Conservation (phyloP, 2,329 filamentous ascomycete genomes). For the Apiospora aurea region DNA sequence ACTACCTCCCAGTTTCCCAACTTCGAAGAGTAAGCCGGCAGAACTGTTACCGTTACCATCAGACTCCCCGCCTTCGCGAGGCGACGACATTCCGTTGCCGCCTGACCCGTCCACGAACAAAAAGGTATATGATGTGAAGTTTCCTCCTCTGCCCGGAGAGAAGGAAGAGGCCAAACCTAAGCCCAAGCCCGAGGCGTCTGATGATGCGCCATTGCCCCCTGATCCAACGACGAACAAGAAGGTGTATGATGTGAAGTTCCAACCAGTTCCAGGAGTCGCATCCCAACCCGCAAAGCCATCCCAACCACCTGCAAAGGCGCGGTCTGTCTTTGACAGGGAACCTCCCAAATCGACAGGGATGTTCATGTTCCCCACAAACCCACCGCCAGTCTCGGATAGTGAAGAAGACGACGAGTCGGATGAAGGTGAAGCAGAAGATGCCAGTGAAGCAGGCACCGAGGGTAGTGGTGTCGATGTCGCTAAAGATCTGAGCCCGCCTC, state of each 20-base stretch:
- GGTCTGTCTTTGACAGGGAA: conserved; percentile 25
- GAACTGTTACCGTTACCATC: conserved; percentile 27
- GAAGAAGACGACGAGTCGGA: conserved; percentile 49
- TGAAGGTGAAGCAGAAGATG: conserved; percentile 57
- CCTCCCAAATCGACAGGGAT: conserved; percentile 26
- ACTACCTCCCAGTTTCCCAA: conserved; percentile 45
- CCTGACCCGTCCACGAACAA: conserved; percentile 51
- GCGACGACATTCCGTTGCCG: conserved; percentile 49
- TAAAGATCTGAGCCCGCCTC: conserved; percentile 65
- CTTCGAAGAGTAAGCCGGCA: conserved; percentile 30
- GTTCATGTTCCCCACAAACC: conserved; percentile 42
- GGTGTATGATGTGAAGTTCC: conserved; percentile 38
- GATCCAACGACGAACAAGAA: conserved; percentile 44
- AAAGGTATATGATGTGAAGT: conserved; percentile 38
- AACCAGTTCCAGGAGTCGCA: conserved; percentile 31
- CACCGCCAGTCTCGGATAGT: conserved; percentile 41
- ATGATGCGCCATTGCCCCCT: conserved; percentile 50
- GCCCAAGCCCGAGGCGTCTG: conserved; percentile 33
- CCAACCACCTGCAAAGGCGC: conserved; percentile 1
- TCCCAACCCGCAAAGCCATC: conserved; percentile 9
- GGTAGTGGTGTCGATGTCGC: conserved; percentile 70
- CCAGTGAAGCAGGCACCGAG: conserved; percentile 54
- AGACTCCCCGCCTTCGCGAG: conserved; percentile 33
- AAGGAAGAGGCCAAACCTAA: conserved; percentile 35
- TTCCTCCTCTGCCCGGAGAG: conserved; percentile 37